phyloP scores from a whole-genome alignment of 192 early-diverging fungal species.

The Backusella luteola region DNA sequence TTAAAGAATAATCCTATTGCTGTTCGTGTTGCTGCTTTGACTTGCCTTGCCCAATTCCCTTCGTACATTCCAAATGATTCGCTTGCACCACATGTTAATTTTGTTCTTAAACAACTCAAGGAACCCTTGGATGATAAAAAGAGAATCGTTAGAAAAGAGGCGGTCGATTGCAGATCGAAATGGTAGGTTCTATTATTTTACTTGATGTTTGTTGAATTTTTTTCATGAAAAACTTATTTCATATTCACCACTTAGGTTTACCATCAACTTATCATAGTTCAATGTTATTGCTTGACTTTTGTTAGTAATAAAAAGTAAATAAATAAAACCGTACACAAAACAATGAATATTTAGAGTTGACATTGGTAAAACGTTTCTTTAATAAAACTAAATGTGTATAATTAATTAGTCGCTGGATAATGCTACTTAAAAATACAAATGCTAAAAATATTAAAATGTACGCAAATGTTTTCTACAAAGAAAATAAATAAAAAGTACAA shows the following conservation, averaged over 20 bases:
- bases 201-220: background rate
- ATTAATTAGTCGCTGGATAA: no score
- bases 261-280: background rate
- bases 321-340: background rate
- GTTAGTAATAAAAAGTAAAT: background rate
- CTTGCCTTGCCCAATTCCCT: conserved; percentile 66
- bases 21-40: conserved; percentile 74
- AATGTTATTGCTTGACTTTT: background rate
- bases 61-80: conserved; percentile 57
- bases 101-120: conserved; percentile 62
- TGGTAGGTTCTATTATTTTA: conserved; percentile 54
- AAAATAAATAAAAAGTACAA: background rate
- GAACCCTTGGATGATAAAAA: conserved; percentile 83
- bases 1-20: conserved; percentile 36
- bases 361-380: no score
- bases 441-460: no score
- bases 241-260: background rate
- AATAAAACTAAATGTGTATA: no score
- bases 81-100: conserved; percentile 59
- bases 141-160: conserved; percentile 82
- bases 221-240: background rate
- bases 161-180: conserved; percentile 80
- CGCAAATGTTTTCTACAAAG: background rate
- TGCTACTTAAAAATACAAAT: no score
- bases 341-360: no score